These are phyloP conservation scores for Trichophyton benhamiae DNA, from an alignment of 2,329 filamentous ascomycete genomes.

Conservation along the genomic window DNA sequence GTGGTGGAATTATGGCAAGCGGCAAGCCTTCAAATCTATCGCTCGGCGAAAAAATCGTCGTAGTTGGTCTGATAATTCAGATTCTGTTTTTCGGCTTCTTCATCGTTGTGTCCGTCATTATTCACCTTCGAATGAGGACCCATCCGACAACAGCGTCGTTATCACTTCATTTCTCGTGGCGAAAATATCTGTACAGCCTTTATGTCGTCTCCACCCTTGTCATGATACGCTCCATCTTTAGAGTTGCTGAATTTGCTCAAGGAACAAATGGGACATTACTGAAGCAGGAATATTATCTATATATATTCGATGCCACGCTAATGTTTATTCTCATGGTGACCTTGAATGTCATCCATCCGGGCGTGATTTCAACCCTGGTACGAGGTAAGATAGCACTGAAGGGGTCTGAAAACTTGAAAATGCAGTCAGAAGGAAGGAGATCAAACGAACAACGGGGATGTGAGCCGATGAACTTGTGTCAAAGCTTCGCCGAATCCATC, in stretches of 20 bases:
- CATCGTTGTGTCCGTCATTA: conserved; percentile 36
- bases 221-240: conserved; percentile 23
- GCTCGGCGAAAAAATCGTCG: conserved; percentile 33
- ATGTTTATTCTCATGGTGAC: conserved; percentile 20
- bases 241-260: conserved; percentile 23
- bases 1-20: conserved; percentile 21
- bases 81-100: conserved; percentile 48
- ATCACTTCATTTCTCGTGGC: conserved; percentile 18
- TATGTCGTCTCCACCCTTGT: conserved; percentile 22
- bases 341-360: conserved; percentile 11
- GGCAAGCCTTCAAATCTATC: conserved; percentile 12
- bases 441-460: not conserved
- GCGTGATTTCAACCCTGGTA: conserved; percentile 7
- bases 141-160: conserved; percentile 18
- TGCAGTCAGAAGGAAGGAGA: not conserved
- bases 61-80: conserved; percentile 46
- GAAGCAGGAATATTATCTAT: conserved; percentile 21
- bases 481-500: conserved; percentile 7
- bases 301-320: conserved; percentile 22
- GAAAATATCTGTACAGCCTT: conserved; percentile 21
- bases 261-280: conserved; percentile 24
- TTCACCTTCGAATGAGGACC: conserved; percentile 36
- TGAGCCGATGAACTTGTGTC: not conserved
- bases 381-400: not conserved
- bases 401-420: conserved; percentile 1